A percentile compares a stretch with the other conserved stretches of the same genome.
Conservation (phyloP, 2,329 filamentous ascomycete genomes). For the Stemphylium lycopersici region DNA sequence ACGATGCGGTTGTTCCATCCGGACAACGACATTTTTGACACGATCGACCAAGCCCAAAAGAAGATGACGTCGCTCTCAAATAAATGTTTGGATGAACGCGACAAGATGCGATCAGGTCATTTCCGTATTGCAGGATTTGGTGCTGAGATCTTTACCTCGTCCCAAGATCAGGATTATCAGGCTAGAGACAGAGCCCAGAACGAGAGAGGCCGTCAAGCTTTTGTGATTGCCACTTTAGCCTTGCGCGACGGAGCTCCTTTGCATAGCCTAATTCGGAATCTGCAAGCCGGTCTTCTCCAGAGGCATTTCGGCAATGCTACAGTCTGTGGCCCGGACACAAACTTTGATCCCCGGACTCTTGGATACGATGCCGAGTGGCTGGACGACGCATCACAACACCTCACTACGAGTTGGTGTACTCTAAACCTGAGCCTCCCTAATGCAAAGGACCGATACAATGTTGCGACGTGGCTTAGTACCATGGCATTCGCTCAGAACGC, state of each 20-base stretch:
- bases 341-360: slow-evolving; percentile 10
- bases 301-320: slow-evolving; percentile 10
- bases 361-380: slow-evolving; percentile 35
- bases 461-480: slow-evolving; percentile 36
- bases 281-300: slow-evolving; percentile 7
- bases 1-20: slow-evolving; percentile 25
- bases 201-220: slow-evolving; percentile 18
- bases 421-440: slow-evolving; percentile 16
- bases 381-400: not conserved
- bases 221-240: slow-evolving; percentile 22
- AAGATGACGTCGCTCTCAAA: slow-evolving; percentile 12
- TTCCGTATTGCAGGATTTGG: slow-evolving; percentile 43
- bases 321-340: slow-evolving; percentile 2
- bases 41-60: not conserved
- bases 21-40: slow-evolving; percentile 1
- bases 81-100: slow-evolving; percentile 31
- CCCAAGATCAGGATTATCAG: slow-evolving; percentile 31
- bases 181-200: slow-evolving; percentile 16
- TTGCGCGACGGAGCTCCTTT: slow-evolving; percentile 20
- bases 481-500: slow-evolving; percentile 28
- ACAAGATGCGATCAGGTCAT: slow-evolving; percentile 35
- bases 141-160: slow-evolving; percentile 32
- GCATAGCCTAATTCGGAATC: slow-evolving; percentile 7
- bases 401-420: slow-evolving; percentile 29
- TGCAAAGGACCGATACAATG: slow-evolving; percentile 23